Evolutionary conservation across 148 eudicot species (phyloP), one percentile per base, ranked within the genome.

Genomic region (Spergularia marina): DNA sequence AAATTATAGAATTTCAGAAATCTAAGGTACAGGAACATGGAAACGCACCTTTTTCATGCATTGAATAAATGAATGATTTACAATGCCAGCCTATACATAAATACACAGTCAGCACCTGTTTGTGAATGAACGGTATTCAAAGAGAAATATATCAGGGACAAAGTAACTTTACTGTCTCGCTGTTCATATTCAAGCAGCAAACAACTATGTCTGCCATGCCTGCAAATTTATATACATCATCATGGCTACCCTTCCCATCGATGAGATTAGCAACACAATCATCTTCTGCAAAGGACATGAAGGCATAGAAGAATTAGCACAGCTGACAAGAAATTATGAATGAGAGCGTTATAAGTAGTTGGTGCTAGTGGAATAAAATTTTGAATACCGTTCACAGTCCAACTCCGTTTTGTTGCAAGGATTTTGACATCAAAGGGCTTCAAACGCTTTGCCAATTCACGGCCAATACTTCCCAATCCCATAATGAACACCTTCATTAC

Each of bases 381-480:
- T 44, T 68, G 53, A 77, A 55, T 70, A 91, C 94, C 93, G 68
- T 83, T 75, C 10, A 36, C 2, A 53, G 78, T 55, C 99, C 99
- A 96, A 75, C 87, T 91, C 72, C 98, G 88, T 84, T 92, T 96
- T 67, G 99, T 96, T 59, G 99, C 96, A 79, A 89, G 81, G 74
- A 96, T 86, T 81, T 79, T 88, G 40, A 96, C 99, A 79, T 84
- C 98, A 79, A 96, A 96, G 65, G 99, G 93, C 74, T 84, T 90
- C 80, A 96, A 84, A 63, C 98, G 94, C 85, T 89, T 89, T 49
- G 98, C 99, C 83, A 92, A 87, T 68, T 92, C 88, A 68, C 74
- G 39, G 52, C 99, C 99, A 76, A 96, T 92, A 66, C 77, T 92
- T 77, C 99, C 99, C 70, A 71, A 89, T 71, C 99, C 98, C 92